A percentile compares a stretch with the other conserved stretches of the same genome.
Conservation (phyloP, 2,329 filamentous ascomycete species). For the Catunica adiposa region DNA sequence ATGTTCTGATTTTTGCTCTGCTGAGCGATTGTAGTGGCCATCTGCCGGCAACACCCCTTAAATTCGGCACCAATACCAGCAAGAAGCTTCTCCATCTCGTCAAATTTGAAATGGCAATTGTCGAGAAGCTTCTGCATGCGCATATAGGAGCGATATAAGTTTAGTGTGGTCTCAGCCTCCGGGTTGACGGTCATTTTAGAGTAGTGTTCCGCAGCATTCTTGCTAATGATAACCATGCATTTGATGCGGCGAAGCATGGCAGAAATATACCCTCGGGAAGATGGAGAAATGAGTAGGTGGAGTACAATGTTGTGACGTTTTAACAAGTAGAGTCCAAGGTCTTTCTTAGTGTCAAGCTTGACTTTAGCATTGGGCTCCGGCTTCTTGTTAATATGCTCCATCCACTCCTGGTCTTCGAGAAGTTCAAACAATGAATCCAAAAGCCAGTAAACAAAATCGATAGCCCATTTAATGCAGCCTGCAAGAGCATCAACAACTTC, state of each 20-base stretch:
- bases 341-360: constrained; percentile 20
- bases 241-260: constrained; percentile 48
- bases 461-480: constrained; percentile 62
- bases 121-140: constrained; percentile 36
- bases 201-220: constrained; percentile 34
- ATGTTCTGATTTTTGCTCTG: constrained; percentile 20
- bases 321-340: constrained; percentile 34
- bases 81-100: constrained; percentile 47
- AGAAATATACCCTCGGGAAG: constrained; percentile 55
- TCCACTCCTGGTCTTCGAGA: constrained; percentile 34
- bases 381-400: constrained; percentile 29
- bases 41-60: constrained; percentile 24
- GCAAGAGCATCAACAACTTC: constrained; percentile 58
- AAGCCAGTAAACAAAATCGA: constrained; percentile 52
- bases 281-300: constrained; percentile 54
- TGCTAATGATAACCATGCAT: constrained; percentile 36
- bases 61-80: constrained; percentile 32
- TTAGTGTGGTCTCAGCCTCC: constrained; percentile 29
- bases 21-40: constrained; percentile 5
- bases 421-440: constrained; percentile 42
- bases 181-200: constrained; percentile 25
- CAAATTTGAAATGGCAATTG: constrained; percentile 37
- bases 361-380: background rate
- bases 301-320: constrained; percentile 40
- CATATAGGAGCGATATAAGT: constrained; percentile 40